A percentile compares a stretch with the other conserved stretches of the same genome.
These are phyloP conservation scores for Candolleomyces eurysporus DNA, from an alignment of 768 basidiomycete species.

Conservation along the genomic window DNA sequence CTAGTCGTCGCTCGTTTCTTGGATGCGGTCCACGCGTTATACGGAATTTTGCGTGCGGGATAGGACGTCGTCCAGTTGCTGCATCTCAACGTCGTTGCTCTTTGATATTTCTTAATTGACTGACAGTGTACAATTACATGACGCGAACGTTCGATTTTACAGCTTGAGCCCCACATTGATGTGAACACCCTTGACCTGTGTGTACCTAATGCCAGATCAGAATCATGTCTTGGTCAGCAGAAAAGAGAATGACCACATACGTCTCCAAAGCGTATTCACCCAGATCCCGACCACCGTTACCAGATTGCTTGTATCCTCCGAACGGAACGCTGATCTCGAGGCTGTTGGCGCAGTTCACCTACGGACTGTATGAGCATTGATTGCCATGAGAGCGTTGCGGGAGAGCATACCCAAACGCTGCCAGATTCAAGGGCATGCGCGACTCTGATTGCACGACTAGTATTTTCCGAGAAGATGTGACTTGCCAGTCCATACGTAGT, in stretches of 20 bases:
- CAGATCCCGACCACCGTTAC: constrained; percentile 61
- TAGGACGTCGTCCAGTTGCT: no score
- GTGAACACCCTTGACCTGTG: constrained; percentile 62
- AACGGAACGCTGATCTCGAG: constrained; percentile 56
- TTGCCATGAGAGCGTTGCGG: not conserved
- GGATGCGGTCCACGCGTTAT: no score
- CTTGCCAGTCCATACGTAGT: constrained; percentile 77
- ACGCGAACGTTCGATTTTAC: not conserved
- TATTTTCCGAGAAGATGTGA: constrained; percentile 70
- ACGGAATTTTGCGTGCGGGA: no score
- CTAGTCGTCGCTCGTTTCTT: no score
- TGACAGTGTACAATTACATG: not conserved
- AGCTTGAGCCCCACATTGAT: constrained; percentile 44
- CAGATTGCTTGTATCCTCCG: constrained; percentile 74
- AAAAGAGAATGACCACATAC: constrained; percentile 28
- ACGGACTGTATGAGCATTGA: not conserved
- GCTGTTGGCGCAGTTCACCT: constrained; percentile 44
- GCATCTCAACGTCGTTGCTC: not conserved
- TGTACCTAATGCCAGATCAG: constrained; percentile 37
- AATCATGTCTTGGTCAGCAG: not conserved
- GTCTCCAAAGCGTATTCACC: constrained; percentile 61
- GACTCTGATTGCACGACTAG: constrained; percentile 60
- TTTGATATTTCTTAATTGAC: not conserved
- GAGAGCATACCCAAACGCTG: constrained; percentile 51
- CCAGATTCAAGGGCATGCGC: constrained; percentile 69